Percentiles rank a stretch among this genome's conserved stretches.
Conservation (phyloP, 2,329 filamentous ascomycete species). For the Monosporascus cannonballus region DNA sequence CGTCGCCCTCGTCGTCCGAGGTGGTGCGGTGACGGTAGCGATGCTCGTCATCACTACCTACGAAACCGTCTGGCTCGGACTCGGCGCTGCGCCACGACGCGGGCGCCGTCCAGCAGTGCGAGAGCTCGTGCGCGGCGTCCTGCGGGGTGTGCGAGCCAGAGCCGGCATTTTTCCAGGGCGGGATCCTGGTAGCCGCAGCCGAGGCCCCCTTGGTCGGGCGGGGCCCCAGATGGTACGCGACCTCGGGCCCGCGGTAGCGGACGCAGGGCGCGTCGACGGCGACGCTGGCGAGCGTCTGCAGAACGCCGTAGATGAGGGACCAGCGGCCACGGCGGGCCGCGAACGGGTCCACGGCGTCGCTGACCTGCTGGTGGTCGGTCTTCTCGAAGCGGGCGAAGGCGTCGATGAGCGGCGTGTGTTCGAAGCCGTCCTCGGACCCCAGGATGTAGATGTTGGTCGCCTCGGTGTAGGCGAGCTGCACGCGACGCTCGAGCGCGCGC, state of each 20-base stretch:
- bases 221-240: conserved; percentile 52
- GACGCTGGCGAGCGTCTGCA: conserved; percentile 54
- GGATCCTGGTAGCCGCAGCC: conserved; percentile 31
- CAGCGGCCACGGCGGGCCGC: conserved; percentile 53
- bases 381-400: conserved; percentile 53
- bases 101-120: conserved; percentile 45
- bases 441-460: conserved; percentile 54
- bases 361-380: conserved; percentile 31
- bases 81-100: conserved; percentile 31
- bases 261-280: conserved; percentile 51
- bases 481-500: conserved; percentile 37
- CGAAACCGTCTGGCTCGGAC: conserved; percentile 13
- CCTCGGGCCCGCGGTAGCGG: conserved; percentile 41
- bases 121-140: conserved; percentile 42
- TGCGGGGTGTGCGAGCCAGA: conserved; percentile 14
- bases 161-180: conserved; percentile 44
- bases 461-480: conserved; percentile 53
- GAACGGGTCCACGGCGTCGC: conserved; percentile 46
- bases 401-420: conserved; percentile 48
- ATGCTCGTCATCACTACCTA: background rate
- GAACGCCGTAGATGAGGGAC: conserved; percentile 53
- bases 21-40: background rate
- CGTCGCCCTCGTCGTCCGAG: background rate
- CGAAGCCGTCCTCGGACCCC: conserved; percentile 39
- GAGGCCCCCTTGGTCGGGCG: conserved; percentile 35